Evolutionary conservation across 1,139 yeast species (phyloP), one percentile per base, ranked within the genome.

Genomic region (Sugiyamaella grinbergsii): DNA sequence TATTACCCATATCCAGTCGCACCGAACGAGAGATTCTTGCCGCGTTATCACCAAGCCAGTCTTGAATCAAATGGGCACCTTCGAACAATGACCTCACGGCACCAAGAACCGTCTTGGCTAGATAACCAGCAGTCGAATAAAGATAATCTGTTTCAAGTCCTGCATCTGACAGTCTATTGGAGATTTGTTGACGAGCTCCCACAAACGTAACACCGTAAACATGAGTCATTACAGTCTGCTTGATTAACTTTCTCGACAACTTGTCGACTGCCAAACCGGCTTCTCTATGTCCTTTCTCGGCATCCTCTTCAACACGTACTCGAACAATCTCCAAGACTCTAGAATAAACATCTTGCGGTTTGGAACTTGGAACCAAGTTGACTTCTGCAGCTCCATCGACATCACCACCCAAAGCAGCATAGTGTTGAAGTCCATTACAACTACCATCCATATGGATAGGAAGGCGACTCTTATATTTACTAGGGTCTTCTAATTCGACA

Each of bases 361-460:
- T 79, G 15, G 85, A 91, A 29, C 84, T 79, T 2, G 96, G 95
- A 38, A 82, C 75, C 65, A 93, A 73, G 64, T 93, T 93, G 33
- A 93, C 98, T 70, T 91, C 96, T 45, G 76, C 77, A 0, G 98
- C 98, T 67, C 98, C 98, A 67, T 87, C 96, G 23, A 81, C 62
- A 71, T 93, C 98, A 69, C 98, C 97, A 62, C 98, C 98, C 38
- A 93, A 76, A 0, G 98, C 98, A 13, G 98, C 98, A 71, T 93
- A 93, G 71, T 93, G 98, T 69, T 93, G 98, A 53, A 93, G 76
- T 5, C 98, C 98, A 66, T 93, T 93, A 72, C 98, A 93, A 0
- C 98, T 88, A 60, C 98, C 98, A 71, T 93, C 98, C 71, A 90
- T 97, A 67, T 93, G 98, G 13, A 93, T 89, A 0, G 98, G 97